Percentiles rank a stretch among this genome's conserved stretches.
These are phyloP conservation scores for Acorus calamus DNA, from an alignment of 106 monocot species.

Conservation along the genomic window DNA sequence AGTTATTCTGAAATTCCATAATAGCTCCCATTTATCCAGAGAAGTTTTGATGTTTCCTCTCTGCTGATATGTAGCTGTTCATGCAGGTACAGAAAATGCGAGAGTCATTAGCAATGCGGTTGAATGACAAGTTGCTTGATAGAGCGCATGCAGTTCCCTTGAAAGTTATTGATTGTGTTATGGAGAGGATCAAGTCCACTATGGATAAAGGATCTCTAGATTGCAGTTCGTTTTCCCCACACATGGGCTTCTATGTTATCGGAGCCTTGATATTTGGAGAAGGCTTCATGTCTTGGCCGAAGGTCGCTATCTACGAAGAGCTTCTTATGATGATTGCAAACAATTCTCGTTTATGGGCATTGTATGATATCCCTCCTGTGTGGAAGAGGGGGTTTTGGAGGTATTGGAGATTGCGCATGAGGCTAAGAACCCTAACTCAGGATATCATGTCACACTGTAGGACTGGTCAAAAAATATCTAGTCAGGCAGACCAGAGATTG, in stretches of 20 bases:
- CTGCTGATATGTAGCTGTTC: too few species aligned
- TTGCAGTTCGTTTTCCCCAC: constrained; percentile 34
- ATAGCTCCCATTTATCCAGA: too few species aligned
- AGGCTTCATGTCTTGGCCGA: constrained; percentile 48
- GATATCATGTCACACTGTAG: constrained; percentile 28
- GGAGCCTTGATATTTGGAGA: constrained; percentile 49
- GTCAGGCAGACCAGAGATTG: constrained; percentile 5
- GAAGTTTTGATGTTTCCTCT: too few species aligned
- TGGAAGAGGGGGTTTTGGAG: constrained; percentile 56
- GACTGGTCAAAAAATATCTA: not conserved
- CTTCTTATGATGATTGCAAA: constrained; percentile 46
- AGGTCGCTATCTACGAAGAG: constrained; percentile 39
- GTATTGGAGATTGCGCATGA: constrained; percentile 25
- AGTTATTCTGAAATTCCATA: too few species aligned
- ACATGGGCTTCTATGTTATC: constrained; percentile 43
- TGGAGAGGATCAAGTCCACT: constrained; percentile 24
- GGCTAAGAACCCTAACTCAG: constrained; percentile 34
- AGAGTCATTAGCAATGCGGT: constrained; percentile 30
- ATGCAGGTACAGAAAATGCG: constrained; percentile 41
- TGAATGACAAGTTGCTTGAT: constrained; percentile 32
- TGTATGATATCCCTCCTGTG: constrained; percentile 43
- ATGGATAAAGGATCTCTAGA: constrained; percentile 31
- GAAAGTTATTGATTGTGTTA: constrained; percentile 35
- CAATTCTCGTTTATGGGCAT: constrained; percentile 61
- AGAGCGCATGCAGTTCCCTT: constrained; percentile 18